Percentiles rank a stretch among this genome's conserved stretches.
These are phyloP conservation scores for Parastagonospora avenae DNA, from an alignment of 2,329 filamentous ascomycete genomes.

Conservation along the genomic window DNA sequence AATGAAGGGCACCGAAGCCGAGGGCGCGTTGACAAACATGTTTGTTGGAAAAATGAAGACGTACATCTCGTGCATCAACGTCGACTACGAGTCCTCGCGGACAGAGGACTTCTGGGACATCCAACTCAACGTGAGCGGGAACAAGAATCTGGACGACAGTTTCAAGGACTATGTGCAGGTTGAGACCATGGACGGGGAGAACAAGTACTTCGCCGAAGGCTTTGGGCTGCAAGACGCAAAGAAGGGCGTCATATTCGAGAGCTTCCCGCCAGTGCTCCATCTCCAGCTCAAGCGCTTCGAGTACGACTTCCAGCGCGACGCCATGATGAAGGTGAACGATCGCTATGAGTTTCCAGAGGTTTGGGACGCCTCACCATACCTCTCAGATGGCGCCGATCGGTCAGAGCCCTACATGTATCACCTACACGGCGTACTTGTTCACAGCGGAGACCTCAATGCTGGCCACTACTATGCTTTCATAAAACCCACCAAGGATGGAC, in stretches of 20 bases:
- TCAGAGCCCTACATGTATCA: slow-evolving; percentile 92
- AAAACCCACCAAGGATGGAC: slow-evolving; percentile 85
- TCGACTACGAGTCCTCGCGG: slow-evolving; percentile 93
- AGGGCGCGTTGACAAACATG: slow-evolving; percentile 86
- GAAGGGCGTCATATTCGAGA: slow-evolving; percentile 97
- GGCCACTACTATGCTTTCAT: slow-evolving; percentile 98
- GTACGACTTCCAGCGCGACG: slow-evolving; percentile 93
- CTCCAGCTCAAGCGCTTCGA: slow-evolving; percentile 97
- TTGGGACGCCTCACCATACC: slow-evolving; percentile 84
- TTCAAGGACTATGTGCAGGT: slow-evolving; percentile 97
- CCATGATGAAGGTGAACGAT: slow-evolving; percentile 99
- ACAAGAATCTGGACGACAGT: slow-evolving; percentile 89
- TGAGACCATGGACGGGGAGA: slow-evolving; percentile 95
- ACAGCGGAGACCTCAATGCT: slow-evolving; percentile 94
- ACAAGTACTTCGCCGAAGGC: slow-evolving; percentile 94
- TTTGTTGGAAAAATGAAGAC: slow-evolving; percentile 99
- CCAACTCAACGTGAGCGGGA: slow-evolving; percentile 93
- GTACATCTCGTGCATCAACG: slow-evolving; percentile 98
- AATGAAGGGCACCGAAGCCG: slow-evolving; percentile 95
- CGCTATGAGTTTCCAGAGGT: slow-evolving; percentile 86
- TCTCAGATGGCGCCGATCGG: slow-evolving; percentile 82
- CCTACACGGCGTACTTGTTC: slow-evolving; percentile 91
- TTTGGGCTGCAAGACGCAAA: slow-evolving; percentile 94
- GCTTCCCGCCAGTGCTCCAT: slow-evolving; percentile 91
- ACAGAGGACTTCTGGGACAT: slow-evolving; percentile 99